phyloP scores from a whole-genome alignment of 2,329 filamentous ascomycete species.

The Scedosporium apiospermum region DNA sequence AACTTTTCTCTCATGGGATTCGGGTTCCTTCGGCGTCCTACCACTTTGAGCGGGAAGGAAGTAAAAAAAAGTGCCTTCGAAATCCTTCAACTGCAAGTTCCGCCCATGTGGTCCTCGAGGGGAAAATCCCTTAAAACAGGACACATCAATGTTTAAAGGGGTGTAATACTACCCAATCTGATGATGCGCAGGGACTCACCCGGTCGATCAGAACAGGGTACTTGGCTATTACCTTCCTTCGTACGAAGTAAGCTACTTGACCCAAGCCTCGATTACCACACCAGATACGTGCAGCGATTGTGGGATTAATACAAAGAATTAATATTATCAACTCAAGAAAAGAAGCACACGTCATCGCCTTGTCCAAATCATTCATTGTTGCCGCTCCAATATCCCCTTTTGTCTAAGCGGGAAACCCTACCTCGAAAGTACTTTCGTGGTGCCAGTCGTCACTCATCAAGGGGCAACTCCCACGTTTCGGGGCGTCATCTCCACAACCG shows the following conservation, averaged over 20 bases:
- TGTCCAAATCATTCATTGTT: too few species aligned
- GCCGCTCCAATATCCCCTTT: too few species aligned
- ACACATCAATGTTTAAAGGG: not conserved
- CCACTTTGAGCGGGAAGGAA: too few species aligned
- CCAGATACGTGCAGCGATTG: not conserved
- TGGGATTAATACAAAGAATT: not conserved
- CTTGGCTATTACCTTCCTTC: not conserved
- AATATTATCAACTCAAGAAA: too few species aligned
- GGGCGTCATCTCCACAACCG: not conserved
- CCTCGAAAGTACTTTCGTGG: too few species aligned
- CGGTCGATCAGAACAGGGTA: not conserved
- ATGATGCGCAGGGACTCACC: not conserved
- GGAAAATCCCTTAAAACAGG: not conserved
- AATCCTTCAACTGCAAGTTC: not conserved
- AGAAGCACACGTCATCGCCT: too few species aligned
- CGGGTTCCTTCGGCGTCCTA: too few species aligned
- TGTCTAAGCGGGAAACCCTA: too few species aligned
- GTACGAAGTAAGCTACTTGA: too few species aligned
- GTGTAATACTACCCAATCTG: not conserved
- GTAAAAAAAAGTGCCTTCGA: not conserved
- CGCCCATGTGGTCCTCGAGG: too few species aligned
- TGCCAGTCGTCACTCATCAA: too few species aligned
- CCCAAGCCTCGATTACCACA: not conserved
- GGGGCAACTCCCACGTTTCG: not conserved
- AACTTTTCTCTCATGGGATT: too few species aligned